Evolutionary conservation across 2,329 filamentous ascomycete species (phyloP).

Genomic region (Apiospora pterosperma): DNA sequence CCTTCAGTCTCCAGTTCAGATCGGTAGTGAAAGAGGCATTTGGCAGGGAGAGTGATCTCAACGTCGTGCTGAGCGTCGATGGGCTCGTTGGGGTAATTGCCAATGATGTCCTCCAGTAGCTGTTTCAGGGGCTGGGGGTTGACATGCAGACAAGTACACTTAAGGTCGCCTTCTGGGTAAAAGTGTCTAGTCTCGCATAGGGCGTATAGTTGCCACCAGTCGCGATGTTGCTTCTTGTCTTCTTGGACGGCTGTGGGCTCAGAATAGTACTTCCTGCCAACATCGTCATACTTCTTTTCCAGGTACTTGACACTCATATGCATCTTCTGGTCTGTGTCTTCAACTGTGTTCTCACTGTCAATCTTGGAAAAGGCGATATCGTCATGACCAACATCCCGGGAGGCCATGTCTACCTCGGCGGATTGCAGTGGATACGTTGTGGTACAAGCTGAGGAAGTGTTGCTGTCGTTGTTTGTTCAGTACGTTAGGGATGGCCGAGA

Average conservation of each 20-base stretch:
- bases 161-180: constrained; percentile 15
- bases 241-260: constrained; percentile 17
- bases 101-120: constrained; percentile 24
- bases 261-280: constrained; percentile 21
- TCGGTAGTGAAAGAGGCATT: constrained; percentile 24
- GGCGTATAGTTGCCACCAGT: constrained; percentile 27
- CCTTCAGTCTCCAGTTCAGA: constrained; percentile 21
- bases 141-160: constrained; percentile 22
- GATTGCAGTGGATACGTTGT: background rate
- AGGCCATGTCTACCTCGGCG: background rate
- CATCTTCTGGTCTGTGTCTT: constrained; percentile 20
- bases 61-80: constrained; percentile 18
- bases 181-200: constrained; percentile 24
- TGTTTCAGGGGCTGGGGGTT: constrained; percentile 25
- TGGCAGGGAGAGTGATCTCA: constrained; percentile 19
- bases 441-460: background rate
- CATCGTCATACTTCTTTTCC: constrained; percentile 21
- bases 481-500: background rate
- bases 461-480: background rate
- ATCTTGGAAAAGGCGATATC: background rate
- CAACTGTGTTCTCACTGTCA: background rate
- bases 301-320: constrained; percentile 25
- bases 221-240: constrained; percentile 15
- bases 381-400: background rate
- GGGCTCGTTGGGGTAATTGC: constrained; percentile 16